These are phyloP conservation scores for Tetraselmis striata DNA, from an alignment of 139 green algal genomes.

Conservation along the genomic window DNA sequence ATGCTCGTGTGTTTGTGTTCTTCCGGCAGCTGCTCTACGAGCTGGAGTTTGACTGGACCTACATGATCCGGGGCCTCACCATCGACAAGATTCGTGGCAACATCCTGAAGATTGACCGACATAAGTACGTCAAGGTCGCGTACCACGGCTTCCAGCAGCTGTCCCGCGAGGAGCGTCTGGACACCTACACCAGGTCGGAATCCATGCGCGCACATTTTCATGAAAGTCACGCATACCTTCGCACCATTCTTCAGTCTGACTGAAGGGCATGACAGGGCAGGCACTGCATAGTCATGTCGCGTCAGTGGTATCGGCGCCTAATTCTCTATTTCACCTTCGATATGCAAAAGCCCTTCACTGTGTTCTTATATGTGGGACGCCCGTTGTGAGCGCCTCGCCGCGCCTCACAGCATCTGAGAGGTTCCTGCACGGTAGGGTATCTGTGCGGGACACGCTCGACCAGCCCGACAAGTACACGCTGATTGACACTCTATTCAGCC, in stretches of 20 bases:
- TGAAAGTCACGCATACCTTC: no score
- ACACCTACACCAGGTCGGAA: constrained; percentile 41
- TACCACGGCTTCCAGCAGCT: constrained; percentile 89
- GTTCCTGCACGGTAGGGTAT: no score
- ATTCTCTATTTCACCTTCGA: no score
- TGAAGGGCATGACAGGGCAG: no score
- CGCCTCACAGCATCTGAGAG: no score
- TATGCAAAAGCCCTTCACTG: no score
- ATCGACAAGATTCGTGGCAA: constrained; percentile 89
- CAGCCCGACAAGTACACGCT: constrained; percentile 66
- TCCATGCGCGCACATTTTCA: no score
- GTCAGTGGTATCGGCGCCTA: no score
- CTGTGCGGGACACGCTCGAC: constrained; percentile 48
- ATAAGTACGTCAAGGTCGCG: constrained; percentile 98
- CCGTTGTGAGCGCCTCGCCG: no score
- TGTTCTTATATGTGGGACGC: no score
- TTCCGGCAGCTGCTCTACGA: constrained; percentile 31
- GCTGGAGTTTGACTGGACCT: constrained; percentile 81
- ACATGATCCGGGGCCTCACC: constrained; percentile 81
- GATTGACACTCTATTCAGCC: constrained; percentile 94
- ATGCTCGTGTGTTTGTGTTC: background rate
- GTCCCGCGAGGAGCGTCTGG: constrained; percentile 48
- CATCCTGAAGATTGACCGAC: constrained; percentile 81
- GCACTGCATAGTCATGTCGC: no score
- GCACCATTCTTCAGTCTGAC: no score